Percentiles rank a stretch among this genome's conserved stretches.
Conservation (phyloP, 2,329 filamentous ascomycete species). For the Stagonosporopsis rhizophila region DNA sequence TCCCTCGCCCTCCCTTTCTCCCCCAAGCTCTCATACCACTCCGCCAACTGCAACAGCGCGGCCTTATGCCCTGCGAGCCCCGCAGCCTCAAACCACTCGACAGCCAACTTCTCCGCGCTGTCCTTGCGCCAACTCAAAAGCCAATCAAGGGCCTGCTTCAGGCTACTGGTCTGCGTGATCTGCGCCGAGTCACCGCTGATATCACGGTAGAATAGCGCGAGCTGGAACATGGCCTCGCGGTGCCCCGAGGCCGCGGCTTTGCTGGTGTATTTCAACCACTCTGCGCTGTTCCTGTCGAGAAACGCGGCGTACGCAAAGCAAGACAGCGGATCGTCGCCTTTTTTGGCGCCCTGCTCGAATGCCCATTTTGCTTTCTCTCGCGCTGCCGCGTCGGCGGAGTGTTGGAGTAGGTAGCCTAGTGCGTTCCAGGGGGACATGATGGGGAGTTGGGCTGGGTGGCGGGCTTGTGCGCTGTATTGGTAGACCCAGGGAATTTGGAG, state of each 20-base stretch:
- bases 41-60: constrained; percentile 35
- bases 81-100: constrained; percentile 44
- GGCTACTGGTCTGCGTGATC: background rate
- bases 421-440: constrained; percentile 43
- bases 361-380: constrained; percentile 37
- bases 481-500: constrained; percentile 21
- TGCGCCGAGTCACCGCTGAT: constrained; percentile 29
- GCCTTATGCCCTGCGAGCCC: constrained; percentile 38
- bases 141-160: constrained; percentile 35
- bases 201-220: constrained; percentile 52
- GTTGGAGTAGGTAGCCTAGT: constrained; percentile 35
- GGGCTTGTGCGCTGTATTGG: constrained; percentile 21
- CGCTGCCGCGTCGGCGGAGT: constrained; percentile 19
- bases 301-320: constrained; percentile 48
- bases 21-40: constrained; percentile 25
- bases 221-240: constrained; percentile 45
- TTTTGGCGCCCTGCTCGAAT: constrained; percentile 46
- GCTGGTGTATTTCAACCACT: constrained; percentile 54
- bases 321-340: constrained; percentile 54
- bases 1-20: constrained; percentile 24
- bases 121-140: constrained; percentile 27
- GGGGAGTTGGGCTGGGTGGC: constrained; percentile 35
- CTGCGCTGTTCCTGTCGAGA: constrained; percentile 32
- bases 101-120: constrained; percentile 27
- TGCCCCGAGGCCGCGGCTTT: constrained; percentile 55